A percentile compares a stretch with the other conserved stretches of the same genome.
Conservation (phyloP, 2,329 filamentous ascomycete species). For the Xylariaceae sp. region DNA sequence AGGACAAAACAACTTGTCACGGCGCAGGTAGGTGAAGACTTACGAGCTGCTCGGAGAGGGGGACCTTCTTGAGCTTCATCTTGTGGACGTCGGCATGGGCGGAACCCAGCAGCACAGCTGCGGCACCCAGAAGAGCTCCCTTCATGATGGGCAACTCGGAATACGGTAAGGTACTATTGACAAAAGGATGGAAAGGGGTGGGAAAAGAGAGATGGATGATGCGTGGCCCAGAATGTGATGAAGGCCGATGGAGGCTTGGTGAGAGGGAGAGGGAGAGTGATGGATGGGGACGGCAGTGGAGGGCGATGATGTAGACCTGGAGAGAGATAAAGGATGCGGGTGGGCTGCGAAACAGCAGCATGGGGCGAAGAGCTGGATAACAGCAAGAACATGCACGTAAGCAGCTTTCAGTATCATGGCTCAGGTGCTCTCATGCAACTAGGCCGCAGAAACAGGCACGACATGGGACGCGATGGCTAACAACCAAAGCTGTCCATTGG, state of each 20-base stretch:
- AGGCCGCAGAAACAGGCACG: too few species aligned
- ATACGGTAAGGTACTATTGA: constrained; percentile 7
- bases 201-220: constrained; percentile 1
- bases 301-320: background rate
- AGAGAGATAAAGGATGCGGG: background rate
- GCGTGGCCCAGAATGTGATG: too few species aligned
- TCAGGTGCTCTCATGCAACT: too few species aligned
- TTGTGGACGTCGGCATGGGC: constrained; percentile 84
- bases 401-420: too few species aligned
- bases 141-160: constrained; percentile 61
- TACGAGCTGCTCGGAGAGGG: constrained; percentile 87
- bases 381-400: too few species aligned
- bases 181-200: constrained; percentile 1
- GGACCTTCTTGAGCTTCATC: constrained; percentile 96
- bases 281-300: too few species aligned
- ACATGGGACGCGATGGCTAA: too few species aligned
- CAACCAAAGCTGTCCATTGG: too few species aligned
- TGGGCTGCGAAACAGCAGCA: too few species aligned
- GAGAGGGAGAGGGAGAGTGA: too few species aligned
- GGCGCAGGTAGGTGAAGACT: constrained; percentile 26
- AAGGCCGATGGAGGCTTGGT: background rate
- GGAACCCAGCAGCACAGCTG: constrained; percentile 72
- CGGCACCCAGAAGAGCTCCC: constrained; percentile 70
- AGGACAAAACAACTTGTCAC: background rate
- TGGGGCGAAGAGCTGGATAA: too few species aligned